Evolutionary conservation across 2,329 filamentous ascomycete genomes (phyloP).

Genomic region (Paraphaeosphaeria sporulosa): DNA sequence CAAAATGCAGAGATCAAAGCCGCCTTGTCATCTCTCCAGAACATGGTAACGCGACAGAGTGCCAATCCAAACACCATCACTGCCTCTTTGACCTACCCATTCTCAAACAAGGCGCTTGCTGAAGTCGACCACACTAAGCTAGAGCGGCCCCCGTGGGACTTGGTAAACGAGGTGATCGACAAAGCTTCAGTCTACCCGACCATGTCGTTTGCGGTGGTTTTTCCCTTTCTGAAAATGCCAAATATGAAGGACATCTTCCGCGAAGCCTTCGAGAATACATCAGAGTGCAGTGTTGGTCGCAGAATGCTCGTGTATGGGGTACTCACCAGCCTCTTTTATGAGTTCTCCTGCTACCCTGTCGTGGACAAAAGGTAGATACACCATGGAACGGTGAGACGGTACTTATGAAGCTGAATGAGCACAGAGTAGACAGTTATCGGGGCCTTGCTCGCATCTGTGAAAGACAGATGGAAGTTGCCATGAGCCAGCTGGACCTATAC

Average conservation of each 20-base stretch:
- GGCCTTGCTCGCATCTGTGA: slow-evolving; percentile 48
- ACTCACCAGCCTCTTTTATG: slow-evolving; percentile 37
- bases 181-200: slow-evolving; percentile 41
- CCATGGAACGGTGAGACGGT: neutral
- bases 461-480: slow-evolving; percentile 53
- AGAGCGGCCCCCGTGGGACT: slow-evolving; percentile 42
- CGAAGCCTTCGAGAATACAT: slow-evolving; percentile 33
- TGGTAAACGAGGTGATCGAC: slow-evolving; percentile 33
- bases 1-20: slow-evolving; percentile 44
- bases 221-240: slow-evolving; percentile 40
- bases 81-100: slow-evolving; percentile 16
- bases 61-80: slow-evolving; percentile 24
- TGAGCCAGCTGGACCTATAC: slow-evolving; percentile 44
- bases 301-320: slow-evolving; percentile 41
- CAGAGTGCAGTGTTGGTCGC: slow-evolving; percentile 29
- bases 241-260: slow-evolving; percentile 36
- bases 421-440: slow-evolving; percentile 22
- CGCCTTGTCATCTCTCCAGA: slow-evolving; percentile 42
- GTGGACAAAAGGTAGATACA: slow-evolving; percentile 22
- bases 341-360: slow-evolving; percentile 32
- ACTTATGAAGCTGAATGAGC: neutral
- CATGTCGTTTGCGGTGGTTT: slow-evolving; percentile 41
- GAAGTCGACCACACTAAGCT: slow-evolving; percentile 37
- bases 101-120: slow-evolving; percentile 34
- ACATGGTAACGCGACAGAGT: slow-evolving; percentile 40